A percentile compares a stretch with the other conserved stretches of the same genome.
These are phyloP conservation scores for Stylosanthes scabra DNA, from an alignment of 331 rosid genomes.

Conservation along the genomic window DNA sequence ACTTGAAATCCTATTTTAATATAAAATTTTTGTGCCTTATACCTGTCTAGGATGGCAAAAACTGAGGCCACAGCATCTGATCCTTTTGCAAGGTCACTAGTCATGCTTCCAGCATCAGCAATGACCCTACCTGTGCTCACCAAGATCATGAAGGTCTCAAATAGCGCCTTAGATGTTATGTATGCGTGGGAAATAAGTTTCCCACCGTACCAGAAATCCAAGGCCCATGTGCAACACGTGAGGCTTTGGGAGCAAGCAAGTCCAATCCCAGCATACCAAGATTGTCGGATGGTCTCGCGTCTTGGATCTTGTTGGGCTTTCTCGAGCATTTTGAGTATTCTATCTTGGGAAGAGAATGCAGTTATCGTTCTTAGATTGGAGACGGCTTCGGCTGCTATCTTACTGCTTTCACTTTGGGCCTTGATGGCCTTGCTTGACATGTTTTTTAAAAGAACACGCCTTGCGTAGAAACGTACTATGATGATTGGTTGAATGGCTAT, in stretches of 20 bases:
- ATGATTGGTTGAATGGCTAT: conserved; percentile 82
- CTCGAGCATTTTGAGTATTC: conserved; percentile 76
- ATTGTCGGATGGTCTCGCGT: conserved; percentile 63
- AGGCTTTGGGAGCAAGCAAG: conserved; percentile 75
- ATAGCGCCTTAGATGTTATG: conserved; percentile 53
- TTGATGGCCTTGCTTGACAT: conserved; percentile 67
- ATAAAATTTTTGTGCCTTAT: too few relatives aligned
- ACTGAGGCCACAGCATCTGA: conserved; percentile 74
- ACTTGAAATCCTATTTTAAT: too few relatives aligned
- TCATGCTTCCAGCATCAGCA: conserved; percentile 96
- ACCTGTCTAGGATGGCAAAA: conserved; percentile 69
- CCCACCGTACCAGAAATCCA: conserved; percentile 91
- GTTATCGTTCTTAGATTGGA: conserved; percentile 83
- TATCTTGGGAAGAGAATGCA: conserved; percentile 84
- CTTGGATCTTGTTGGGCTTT: conserved; percentile 77
- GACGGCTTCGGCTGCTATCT: conserved; percentile 94
- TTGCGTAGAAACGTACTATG: conserved; percentile 68
- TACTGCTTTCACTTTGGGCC: conserved; percentile 78
- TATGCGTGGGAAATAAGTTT: conserved; percentile 56
- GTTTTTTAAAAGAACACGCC: conserved; percentile 68
- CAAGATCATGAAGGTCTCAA: conserved; percentile 79
- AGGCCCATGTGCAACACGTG: conserved; percentile 60
- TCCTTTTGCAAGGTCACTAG: conserved; percentile 80
- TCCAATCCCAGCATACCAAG: conserved; percentile 88
- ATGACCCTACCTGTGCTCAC: conserved; percentile 83